Percentiles rank a stretch among this genome's conserved stretches.
Evolutionary conservation across 1,139 yeast genomes (phyloP).

Genomic region (Debaryomyces robertsiae): DNA sequence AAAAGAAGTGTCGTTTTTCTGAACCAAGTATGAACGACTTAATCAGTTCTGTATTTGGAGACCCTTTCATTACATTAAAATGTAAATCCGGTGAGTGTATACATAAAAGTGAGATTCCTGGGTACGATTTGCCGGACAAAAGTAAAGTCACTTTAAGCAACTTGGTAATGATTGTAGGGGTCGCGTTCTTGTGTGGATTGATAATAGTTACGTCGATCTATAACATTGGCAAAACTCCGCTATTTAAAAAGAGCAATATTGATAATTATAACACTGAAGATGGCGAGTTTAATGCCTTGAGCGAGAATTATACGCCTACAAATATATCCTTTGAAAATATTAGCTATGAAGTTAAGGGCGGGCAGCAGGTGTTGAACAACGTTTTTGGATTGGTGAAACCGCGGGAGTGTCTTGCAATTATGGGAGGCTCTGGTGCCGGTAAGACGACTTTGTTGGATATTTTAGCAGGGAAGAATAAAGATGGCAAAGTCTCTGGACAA

Average conservation of each 20-base stretch:
- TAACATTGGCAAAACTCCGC: constrained; percentile 63
- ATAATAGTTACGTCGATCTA: constrained; percentile 47
- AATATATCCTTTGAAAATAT: constrained; percentile 75
- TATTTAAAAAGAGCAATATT: constrained; percentile 45
- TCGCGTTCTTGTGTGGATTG: constrained; percentile 43
- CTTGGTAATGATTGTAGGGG: constrained; percentile 52
- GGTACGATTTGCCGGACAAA: constrained; percentile 71
- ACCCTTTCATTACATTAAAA: constrained; percentile 75
- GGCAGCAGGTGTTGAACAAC: constrained; percentile 53
- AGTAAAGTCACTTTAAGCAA: constrained; percentile 51
- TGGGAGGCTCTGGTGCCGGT: constrained; percentile 99
- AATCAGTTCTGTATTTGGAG: constrained; percentile 89
- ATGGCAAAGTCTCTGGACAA: constrained; percentile 66
- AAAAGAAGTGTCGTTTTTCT: constrained; percentile 70
- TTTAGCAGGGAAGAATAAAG: constrained; percentile 82
- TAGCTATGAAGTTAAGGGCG: constrained; percentile 59
- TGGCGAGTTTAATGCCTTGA: constrained; percentile 44
- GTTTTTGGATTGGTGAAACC: constrained; percentile 80
- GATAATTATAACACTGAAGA: constrained; percentile 26
- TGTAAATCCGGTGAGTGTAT: constrained; percentile 90
- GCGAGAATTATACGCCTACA: constrained; percentile 70
- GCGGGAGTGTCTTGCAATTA: constrained; percentile 88
- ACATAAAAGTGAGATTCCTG: constrained; percentile 91
- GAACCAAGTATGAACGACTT: constrained; percentile 97
- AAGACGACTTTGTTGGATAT: constrained; percentile 91